Evolutionary conservation across 1,284 basidiomycete genomes (phyloP), one percentile per base, ranked within the genome.

Genomic region (Heliocybe sulcata): DNA sequence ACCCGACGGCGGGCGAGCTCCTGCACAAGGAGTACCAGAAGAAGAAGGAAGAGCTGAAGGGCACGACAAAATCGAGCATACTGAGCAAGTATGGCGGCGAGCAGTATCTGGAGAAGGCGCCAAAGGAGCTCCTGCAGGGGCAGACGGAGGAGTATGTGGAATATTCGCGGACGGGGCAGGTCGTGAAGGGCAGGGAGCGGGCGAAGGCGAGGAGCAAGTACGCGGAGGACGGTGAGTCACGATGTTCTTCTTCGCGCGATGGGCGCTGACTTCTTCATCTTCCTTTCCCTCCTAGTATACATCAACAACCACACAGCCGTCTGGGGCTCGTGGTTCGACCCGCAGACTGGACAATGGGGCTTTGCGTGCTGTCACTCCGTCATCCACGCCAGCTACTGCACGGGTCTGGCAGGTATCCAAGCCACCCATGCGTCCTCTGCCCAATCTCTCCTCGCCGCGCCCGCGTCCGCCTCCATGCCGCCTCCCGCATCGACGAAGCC

Each of bases 91-190:
- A 99, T 62, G 97, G 97, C 53, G 97, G 97, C 31, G 96, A 90
- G 62, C 81, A 97, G 69, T 96, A 97, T 70, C 79, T 99, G 57
- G 86, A 94, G 69, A 81, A 81, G 35, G 85, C 87, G 9, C 94
- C 97, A 9, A 87, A 85, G 65, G 96, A 99, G 72, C 77, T 99
- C 33, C 70, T 94, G 35, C 84, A 86, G 57, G 97, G 97, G 0
- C 96, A 98, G 73, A 96, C 94, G 31, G 97, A 99, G 70, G 83
- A 95, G 59, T 99, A 99, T 61, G 91, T 98, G 49, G 97, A 99
- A 73, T 99, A 98, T 71, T 96, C 93, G 55, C 79, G 93, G 57
- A 83, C 91, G 2, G 97, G 97, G 22, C 87, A 92, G 67, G 78
- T 98, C 54, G 80, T 98, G 63, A 94, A 92, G 71, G 96, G 97